Percentiles rank a stretch among this genome's conserved stretches.
phyloP scores from a whole-genome alignment of 805 yeast species.

The Saturnispora dispora region DNA sequence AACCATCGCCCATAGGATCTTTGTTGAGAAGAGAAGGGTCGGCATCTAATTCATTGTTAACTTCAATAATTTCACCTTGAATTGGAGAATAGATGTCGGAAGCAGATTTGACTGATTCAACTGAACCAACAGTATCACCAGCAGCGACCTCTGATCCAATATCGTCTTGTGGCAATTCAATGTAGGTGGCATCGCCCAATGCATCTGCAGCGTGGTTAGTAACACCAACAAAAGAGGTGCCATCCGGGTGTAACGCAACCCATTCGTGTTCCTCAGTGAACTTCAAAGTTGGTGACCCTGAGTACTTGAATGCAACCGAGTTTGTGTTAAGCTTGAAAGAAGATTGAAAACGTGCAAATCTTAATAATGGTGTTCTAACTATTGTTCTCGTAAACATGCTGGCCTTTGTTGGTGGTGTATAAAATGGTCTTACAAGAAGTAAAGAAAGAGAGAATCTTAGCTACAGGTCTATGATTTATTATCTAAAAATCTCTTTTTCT shows the following conservation, averaged over 20 bases:
- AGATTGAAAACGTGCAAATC: constrained; percentile 16
- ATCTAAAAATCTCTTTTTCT: background rate
- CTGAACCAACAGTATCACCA: constrained; percentile 86
- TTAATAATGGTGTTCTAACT: constrained; percentile 13
- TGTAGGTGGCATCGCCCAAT: constrained; percentile 90
- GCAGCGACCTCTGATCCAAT: constrained; percentile 34
- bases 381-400: constrained; percentile 13
- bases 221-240: constrained; percentile 79
- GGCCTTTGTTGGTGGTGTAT: background rate
- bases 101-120: constrained; percentile 91
- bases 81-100: constrained; percentile 89
- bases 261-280: constrained; percentile 93
- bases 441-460: background rate
- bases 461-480: background rate
- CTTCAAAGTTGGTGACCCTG: constrained; percentile 43
- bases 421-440: background rate
- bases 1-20: constrained; percentile 91
- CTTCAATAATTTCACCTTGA: constrained; percentile 62
- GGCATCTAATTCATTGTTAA: constrained; percentile 56
- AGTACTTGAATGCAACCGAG: constrained; percentile 25
- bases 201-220: constrained; percentile 94
- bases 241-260: constrained; percentile 80
- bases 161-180: constrained; percentile 63
- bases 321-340: constrained; percentile 21
- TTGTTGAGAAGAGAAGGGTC: constrained; percentile 71